Conservation (phyloP, 1,284 basidiomycete species). For the Tremellales sp. region DNA sequence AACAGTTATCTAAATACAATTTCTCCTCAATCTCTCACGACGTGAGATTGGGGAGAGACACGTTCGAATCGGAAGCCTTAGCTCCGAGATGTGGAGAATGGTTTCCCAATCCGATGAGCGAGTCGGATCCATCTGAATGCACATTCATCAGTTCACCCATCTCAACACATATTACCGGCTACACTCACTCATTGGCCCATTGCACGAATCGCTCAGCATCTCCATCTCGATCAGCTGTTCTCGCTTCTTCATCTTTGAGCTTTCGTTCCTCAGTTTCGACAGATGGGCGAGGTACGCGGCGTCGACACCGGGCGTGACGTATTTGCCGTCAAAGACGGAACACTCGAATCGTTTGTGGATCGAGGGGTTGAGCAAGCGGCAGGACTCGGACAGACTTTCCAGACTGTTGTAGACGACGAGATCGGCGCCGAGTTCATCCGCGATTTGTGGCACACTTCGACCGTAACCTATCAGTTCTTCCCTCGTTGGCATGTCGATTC, state of each 20-base stretch:
- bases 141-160: not conserved
- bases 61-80: no score
- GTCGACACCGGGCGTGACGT: conserved; percentile 93
- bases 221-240: conserved; percentile 27
- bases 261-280: conserved; percentile 78
- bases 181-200: conserved; percentile 47
- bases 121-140: conserved; percentile 20
- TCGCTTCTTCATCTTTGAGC: conserved; percentile 59
- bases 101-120: conserved; percentile 46
- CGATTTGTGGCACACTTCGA: conserved; percentile 72
- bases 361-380: conserved; percentile 76
- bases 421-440: conserved; percentile 86
- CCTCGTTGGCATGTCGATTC: conserved; percentile 98
- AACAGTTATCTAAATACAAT: no score
- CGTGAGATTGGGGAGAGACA: no score
- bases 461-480: conserved; percentile 87
- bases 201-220: conserved; percentile 33
- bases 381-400: conserved; percentile 80
- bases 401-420: conserved; percentile 98
- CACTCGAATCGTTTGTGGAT: conserved; percentile 88
- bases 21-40: no score
- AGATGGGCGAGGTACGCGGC: conserved; percentile 74
- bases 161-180: not conserved
- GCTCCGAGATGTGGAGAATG: conserved; percentile 48
- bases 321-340: conserved; percentile 96